phyloP scores from a whole-genome alignment of 2,329 filamentous ascomycete species.

The Volutella citrinella region DNA sequence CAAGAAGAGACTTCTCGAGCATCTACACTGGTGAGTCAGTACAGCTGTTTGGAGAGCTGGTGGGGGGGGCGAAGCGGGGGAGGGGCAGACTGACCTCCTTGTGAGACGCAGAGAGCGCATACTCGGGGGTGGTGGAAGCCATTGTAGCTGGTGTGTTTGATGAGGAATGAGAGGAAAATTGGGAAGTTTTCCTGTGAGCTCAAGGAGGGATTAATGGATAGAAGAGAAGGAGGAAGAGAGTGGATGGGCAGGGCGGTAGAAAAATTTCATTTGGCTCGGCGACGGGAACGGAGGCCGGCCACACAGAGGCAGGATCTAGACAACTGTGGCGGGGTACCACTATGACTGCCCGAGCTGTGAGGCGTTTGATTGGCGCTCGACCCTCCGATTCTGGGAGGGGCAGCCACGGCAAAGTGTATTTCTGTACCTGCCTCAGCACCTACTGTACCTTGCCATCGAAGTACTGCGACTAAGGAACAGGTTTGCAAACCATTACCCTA shows the following conservation, averaged over 20 bases:
- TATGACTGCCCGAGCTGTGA: no score
- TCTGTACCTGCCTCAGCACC: no score
- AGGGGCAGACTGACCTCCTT: conserved; percentile 44
- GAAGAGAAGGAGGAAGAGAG: conserved; percentile 6
- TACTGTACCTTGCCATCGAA: no score
- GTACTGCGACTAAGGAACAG: no score
- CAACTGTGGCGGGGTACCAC: no score
- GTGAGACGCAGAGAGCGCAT: conserved; percentile 53
- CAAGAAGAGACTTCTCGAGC: conserved; percentile 91
- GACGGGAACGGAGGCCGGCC: conserved; percentile 3
- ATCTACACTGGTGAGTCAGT: conserved; percentile 53
- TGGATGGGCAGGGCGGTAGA: conserved; percentile 16
- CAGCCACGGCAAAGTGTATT: no score
- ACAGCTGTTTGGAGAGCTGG: conserved; percentile 1
- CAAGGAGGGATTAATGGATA: conserved; percentile 3
- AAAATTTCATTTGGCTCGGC: conserved; percentile 20
- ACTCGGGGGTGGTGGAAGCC: conserved; percentile 42
- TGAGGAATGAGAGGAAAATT: conserved; percentile 8
- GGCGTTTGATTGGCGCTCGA: no score
- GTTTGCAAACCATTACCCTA: no score
- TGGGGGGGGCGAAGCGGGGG: conserved; percentile 21
- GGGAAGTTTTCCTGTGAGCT: background rate
- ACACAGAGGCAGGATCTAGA: no score
- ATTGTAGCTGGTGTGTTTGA: conserved; percentile 35
- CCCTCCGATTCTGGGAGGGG: no score